A percentile compares a stretch with the other conserved stretches of the same genome.
Conservation (phyloP, 768 basidiomycete species). For the Mycena olivaceomarginata region DNA sequence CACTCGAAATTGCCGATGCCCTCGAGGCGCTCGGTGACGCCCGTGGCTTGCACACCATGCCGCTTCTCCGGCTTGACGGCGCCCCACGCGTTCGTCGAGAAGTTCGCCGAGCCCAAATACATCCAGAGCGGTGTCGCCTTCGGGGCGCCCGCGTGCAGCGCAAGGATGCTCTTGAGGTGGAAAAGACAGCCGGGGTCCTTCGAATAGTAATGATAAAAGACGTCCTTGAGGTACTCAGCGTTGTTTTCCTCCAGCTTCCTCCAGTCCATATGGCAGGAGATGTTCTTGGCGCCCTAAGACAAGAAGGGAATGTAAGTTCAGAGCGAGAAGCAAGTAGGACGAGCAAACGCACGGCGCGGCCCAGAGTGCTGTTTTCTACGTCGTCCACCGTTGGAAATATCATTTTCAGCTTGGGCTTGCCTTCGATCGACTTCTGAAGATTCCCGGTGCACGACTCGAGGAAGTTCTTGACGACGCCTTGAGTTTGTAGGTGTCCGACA, state of each 20-base stretch:
- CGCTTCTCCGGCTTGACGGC: neutral
- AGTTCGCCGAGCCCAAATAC: conserved; percentile 27
- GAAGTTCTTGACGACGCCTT: conserved; percentile 20
- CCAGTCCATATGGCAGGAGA: conserved; percentile 20
- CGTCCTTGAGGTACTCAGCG: neutral
- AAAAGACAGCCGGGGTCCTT: conserved; percentile 12
- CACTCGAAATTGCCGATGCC: conserved; percentile 18
- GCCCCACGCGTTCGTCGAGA: conserved; percentile 23
- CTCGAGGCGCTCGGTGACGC: neutral
- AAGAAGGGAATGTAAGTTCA: no score
- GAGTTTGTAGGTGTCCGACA: conserved; percentile 11
- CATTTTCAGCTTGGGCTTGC: conserved; percentile 14
- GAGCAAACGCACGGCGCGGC: neutral
- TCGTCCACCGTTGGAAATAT: conserved; percentile 11
- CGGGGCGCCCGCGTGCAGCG: neutral
- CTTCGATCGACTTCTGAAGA: conserved; percentile 13
- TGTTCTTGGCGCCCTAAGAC: neutral
- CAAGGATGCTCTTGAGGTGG: conserved; percentile 26
- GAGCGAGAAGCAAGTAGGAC: no score
- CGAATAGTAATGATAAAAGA: conserved; percentile 21
- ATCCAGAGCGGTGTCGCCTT: conserved; percentile 10
- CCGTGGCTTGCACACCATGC: neutral
- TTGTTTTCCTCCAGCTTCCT: neutral
- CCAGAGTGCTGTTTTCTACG: neutral
- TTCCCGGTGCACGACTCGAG: conserved; percentile 27